A percentile compares a stretch with the other conserved stretches of the same genome.
Conservation (phyloP, 257 asterid species). For the Handroanthus guayacan region DNA sequence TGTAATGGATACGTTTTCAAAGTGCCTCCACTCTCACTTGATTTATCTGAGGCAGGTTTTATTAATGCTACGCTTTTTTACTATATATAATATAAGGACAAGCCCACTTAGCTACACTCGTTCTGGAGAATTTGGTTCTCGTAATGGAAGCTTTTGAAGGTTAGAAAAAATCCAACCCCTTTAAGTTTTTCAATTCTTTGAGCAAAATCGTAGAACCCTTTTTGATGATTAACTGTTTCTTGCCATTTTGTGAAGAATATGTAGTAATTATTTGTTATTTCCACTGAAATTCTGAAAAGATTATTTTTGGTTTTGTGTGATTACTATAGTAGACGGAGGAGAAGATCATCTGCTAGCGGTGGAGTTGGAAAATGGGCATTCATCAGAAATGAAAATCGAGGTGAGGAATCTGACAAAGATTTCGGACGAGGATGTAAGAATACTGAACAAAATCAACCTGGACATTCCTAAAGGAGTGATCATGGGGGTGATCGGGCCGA, state of each 20-base stretch:
- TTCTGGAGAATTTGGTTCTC: slow-evolving; percentile 20
- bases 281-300: not conserved
- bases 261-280: not conserved
- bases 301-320: not conserved
- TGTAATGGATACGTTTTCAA: not conserved
- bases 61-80: not conserved
- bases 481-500: slow-evolving; percentile 85
- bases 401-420: slow-evolving; percentile 58
- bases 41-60: not conserved
- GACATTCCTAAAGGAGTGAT: slow-evolving; percentile 71
- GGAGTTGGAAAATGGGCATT: slow-evolving; percentile 31
- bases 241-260: not conserved
- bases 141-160: slow-evolving; percentile 48
- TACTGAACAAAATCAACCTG: slow-evolving; percentile 57
- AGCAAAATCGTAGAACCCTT: slow-evolving; percentile 8
- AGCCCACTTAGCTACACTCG: not conserved
- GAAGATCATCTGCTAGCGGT: slow-evolving; percentile 51
- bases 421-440: slow-evolving; percentile 53
- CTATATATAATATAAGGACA: too few relatives aligned
- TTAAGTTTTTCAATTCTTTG: not conserved
- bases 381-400: slow-evolving; percentile 52
- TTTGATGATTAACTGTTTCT: slow-evolving; percentile 3
- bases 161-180: slow-evolving; percentile 4
- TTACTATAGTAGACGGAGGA: slow-evolving; percentile 41
- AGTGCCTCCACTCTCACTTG: not conserved